Conservation (phyloP, 148 eudicot species). For the Mesembryanthemum crystallinum region DNA sequence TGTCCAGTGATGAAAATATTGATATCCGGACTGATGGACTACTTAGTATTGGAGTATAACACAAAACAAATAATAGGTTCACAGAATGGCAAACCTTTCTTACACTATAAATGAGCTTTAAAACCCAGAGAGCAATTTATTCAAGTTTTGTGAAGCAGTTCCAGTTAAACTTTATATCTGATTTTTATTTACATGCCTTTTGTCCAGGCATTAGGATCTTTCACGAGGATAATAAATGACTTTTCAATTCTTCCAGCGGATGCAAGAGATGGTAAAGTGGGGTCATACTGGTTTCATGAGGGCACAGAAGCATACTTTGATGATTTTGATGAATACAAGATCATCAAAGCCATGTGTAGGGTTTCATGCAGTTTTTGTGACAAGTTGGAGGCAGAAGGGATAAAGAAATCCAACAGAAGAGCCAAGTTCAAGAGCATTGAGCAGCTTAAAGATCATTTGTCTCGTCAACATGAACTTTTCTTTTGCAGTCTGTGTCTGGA, state of each 20-base stretch:
- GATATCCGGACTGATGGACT: background rate
- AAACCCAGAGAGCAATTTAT: background rate
- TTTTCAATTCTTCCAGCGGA: constrained; percentile 66
- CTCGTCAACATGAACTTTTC: constrained; percentile 65
- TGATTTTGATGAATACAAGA: constrained; percentile 76
- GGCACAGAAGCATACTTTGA: constrained; percentile 75
- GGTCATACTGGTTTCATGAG: constrained; percentile 81
- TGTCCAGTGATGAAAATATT: background rate
- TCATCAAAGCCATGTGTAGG: constrained; percentile 90
- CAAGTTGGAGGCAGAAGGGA: constrained; percentile 46
- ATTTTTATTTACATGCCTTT: background rate
- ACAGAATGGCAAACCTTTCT: background rate
- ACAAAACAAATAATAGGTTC: background rate
- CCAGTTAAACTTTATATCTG: background rate
- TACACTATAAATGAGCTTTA: background rate
- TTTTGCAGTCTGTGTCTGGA: constrained; percentile 85
- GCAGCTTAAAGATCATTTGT: constrained; percentile 76
- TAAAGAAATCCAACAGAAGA: constrained; percentile 45
- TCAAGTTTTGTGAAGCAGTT: background rate
- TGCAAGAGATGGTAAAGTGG: constrained; percentile 68
- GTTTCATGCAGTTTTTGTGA: constrained; percentile 84
- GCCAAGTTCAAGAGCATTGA: constrained; percentile 63
- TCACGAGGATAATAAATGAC: constrained; percentile 61
- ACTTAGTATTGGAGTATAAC: background rate
- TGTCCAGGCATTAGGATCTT: constrained; percentile 74